Conservation (phyloP, 108 stramenopile species). For the Nitzschia putrida region DNA sequence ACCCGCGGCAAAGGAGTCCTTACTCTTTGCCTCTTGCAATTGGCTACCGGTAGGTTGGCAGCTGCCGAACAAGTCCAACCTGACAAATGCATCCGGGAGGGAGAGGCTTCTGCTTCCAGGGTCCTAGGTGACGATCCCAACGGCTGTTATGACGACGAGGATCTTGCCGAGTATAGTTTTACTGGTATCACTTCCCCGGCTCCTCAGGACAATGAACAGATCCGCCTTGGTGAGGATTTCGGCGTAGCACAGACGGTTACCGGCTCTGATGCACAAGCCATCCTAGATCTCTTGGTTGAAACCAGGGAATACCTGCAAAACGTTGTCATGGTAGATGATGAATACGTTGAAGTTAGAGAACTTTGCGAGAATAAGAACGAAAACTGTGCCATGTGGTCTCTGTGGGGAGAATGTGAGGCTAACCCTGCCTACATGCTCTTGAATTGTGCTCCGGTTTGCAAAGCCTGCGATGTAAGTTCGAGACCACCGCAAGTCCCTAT, state of each 20-base stretch:
- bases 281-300: conserved; percentile 26
- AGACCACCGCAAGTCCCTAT: background rate
- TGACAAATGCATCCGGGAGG: background rate
- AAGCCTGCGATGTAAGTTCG: conserved; percentile 47
- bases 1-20: too few species aligned
- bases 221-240: background rate
- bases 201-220: background rate
- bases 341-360: conserved; percentile 29
- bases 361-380: conserved; percentile 61
- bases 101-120: background rate
- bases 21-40: too few species aligned
- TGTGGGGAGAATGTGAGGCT: conserved; percentile 69
- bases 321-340: conserved; percentile 41
- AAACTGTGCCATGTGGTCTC: conserved; percentile 68
- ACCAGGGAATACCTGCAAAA: conserved; percentile 62
- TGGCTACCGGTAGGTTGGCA: too few species aligned
- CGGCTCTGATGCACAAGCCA: background rate
- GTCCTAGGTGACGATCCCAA: background rate
- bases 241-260: conserved; percentile 1
- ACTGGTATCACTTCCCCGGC: background rate
- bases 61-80: background rate
- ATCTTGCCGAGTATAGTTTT: background rate
- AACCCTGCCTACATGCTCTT: conserved; percentile 60
- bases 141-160: conserved; percentile 1
- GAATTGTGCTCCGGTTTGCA: conserved; percentile 73